These are phyloP conservation scores for Inonotus hispidus DNA, from an alignment of 1,284 basidiomycete species.

Conservation along the genomic window DNA sequence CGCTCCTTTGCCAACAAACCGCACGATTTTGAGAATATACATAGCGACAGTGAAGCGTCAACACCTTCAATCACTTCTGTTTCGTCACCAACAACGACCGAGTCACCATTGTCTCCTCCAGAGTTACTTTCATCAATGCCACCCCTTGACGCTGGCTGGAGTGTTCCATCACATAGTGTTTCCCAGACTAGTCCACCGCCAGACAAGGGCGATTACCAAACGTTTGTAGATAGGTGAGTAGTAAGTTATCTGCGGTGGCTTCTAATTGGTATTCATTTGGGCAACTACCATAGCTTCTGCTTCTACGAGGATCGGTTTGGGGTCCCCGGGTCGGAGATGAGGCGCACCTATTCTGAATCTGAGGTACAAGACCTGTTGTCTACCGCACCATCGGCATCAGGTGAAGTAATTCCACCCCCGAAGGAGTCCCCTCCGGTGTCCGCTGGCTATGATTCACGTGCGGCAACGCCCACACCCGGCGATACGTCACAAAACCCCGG, in stretches of 20 bases:
- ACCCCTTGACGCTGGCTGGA: slow-evolving; percentile 15
- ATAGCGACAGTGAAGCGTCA: slow-evolving; percentile 39
- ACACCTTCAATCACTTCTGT: slow-evolving; percentile 49
- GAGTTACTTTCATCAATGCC: slow-evolving; percentile 26
- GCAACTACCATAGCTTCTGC: slow-evolving; percentile 50
- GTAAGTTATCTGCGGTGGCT: background rate
- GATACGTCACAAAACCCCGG: background rate
- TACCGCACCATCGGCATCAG: slow-evolving; percentile 17
- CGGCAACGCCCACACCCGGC: background rate
- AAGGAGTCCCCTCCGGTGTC: background rate
- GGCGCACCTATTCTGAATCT: slow-evolving; percentile 51
- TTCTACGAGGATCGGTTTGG: slow-evolving; percentile 56
- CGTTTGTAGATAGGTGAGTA: slow-evolving; percentile 61
- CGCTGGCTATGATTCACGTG: background rate
- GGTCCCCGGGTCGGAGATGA: slow-evolving; percentile 28
- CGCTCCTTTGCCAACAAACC: background rate
- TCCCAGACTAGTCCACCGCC: no score
- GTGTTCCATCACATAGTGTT: slow-evolving; percentile 20
- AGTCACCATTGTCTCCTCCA: slow-evolving; percentile 31
- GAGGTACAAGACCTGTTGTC: slow-evolving; percentile 47
- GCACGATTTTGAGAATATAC: slow-evolving; percentile 2
- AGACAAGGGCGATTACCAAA: slow-evolving; percentile 41
- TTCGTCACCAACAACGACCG: slow-evolving; percentile 35
- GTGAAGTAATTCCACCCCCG: background rate
- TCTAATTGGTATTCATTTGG: slow-evolving; percentile 1